Evolutionary conservation across 1,139 yeast genomes (phyloP).

Genomic region (Candida pseudoviswanathii): DNA sequence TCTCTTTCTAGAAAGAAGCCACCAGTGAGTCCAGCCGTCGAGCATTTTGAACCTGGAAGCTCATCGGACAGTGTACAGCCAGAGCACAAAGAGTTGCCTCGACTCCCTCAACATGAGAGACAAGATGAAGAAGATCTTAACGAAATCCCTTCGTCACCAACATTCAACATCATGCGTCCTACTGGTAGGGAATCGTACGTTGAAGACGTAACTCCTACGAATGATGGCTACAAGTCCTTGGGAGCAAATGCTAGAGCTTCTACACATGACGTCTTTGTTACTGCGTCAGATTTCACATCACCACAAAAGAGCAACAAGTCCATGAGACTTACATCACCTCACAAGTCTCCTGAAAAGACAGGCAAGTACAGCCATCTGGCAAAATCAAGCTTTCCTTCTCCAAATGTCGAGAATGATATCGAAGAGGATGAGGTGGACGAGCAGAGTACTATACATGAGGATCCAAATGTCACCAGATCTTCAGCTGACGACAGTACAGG

Average conservation of each 20-base stretch:
- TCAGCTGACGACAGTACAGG: neutral
- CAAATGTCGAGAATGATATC: slow-evolving; percentile 14
- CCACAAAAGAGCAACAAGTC: slow-evolving; percentile 11
- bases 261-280: slow-evolving; percentile 40
- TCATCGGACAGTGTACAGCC: slow-evolving; percentile 4
- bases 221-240: slow-evolving; percentile 9
- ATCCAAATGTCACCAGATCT: neutral
- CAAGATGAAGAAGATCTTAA: slow-evolving; percentile 4
- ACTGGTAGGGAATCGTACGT: slow-evolving; percentile 20
- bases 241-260: slow-evolving; percentile 22
- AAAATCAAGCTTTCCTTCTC: slow-evolving; percentile 18
- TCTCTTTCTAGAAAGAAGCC: slow-evolving; percentile 10
- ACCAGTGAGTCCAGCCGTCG: slow-evolving; percentile 10
- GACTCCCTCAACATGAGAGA: slow-evolving; percentile 12
- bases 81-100: slow-evolving; percentile 8
- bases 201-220: slow-evolving; percentile 13
- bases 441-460: slow-evolving; percentile 6
- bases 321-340: slow-evolving; percentile 2
- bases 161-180: neutral
- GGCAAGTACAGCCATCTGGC: slow-evolving; percentile 1
- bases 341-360: slow-evolving; percentile 8
- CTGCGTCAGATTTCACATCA: slow-evolving; percentile 37
- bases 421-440: slow-evolving; percentile 14
- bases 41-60: neutral
- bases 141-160: slow-evolving; percentile 2